Evolutionary conservation across 2,329 filamentous ascomycete species (phyloP), one percentile per base, ranked within the genome.

Genomic region (Diaporthe citriasiana): DNA sequence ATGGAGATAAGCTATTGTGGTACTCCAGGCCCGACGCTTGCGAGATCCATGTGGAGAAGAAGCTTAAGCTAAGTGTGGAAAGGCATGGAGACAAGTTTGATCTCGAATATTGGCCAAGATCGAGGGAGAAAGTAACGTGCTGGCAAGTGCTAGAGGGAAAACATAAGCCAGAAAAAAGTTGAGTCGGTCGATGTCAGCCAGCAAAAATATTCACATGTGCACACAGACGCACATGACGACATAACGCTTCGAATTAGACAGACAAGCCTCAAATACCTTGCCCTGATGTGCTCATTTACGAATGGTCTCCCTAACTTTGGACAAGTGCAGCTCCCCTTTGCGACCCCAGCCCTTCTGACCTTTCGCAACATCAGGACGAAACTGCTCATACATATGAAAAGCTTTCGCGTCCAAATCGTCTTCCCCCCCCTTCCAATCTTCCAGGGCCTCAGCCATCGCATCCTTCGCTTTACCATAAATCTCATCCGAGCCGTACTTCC

Each of bases 41-140:
- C 60, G 77, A 77, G 8, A 75, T 77, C 19, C n/a, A 75, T 45
- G 76, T 77, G 51, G 73, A 78, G 19, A 60, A 50, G 13, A 70
- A 66, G 30, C 76, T 79, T 66, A 73, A 76, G 38, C 25, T 80
- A 40, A 53, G 53, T 13, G 42, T 79, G 53, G 69, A 76, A 42
- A 76, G 78, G 30, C 70, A 73, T 10, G 77, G 68, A 0, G 69
- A 66, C 12, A 59, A 74, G n/a, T 55, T 70, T 17, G 66, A 55
- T 19, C 45, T 77, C 8, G 75, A 60, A 17, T 78, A 77, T 50
- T 77, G 76, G 77, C 78, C 77, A 5, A 75, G 79, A 68, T 63
- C 70, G 7, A 76, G 68, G 65, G 72, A 77, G 30, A 75, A 74
- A 45, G 76, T 68, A 1, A 71, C 74, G 40, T 76, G 76, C 68